A percentile compares a stretch with the other conserved stretches of the same genome.
Evolutionary conservation across 2,329 filamentous ascomycete genomes (phyloP).

Genomic region (Teratosphaeria gauchensis): DNA sequence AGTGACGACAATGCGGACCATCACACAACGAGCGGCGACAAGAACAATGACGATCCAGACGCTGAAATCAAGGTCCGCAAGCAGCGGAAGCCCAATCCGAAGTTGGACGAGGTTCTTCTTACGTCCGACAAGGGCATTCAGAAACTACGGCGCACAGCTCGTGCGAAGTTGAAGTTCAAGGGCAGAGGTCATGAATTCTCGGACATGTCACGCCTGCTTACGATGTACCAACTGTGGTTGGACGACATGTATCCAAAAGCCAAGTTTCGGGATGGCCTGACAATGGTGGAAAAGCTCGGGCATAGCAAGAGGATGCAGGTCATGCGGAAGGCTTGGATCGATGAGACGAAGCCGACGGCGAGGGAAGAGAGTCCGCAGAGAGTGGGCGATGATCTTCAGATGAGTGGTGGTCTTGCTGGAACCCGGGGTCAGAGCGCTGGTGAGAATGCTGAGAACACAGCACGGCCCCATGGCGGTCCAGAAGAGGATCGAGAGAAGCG

Average conservation of each 20-base stretch:
- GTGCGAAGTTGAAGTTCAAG: constrained; percentile 64
- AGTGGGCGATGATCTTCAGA: constrained; percentile 9
- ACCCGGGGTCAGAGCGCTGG: background rate
- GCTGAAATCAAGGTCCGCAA: constrained; percentile 76
- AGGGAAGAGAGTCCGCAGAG: constrained; percentile 11
- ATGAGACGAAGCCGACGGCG: constrained; percentile 54
- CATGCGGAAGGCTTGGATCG: constrained; percentile 73
- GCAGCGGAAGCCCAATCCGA: constrained; percentile 66
- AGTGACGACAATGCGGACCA: constrained; percentile 27
- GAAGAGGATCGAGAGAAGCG: background rate
- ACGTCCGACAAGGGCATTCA: constrained; percentile 76
- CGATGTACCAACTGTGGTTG: constrained; percentile 92
- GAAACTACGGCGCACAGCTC: constrained; percentile 62
- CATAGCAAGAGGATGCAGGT: constrained; percentile 71
- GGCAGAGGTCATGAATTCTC: constrained; percentile 95
- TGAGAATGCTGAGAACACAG: background rate
- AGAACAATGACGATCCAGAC: constrained; percentile 56
- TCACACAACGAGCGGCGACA: background rate
- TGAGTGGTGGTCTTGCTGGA: constrained; percentile 1
- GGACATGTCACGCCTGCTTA: constrained; percentile 70
- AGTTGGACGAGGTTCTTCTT: constrained; percentile 82
- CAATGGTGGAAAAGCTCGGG: constrained; percentile 87
- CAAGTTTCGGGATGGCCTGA: constrained; percentile 79
- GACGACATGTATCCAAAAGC: constrained; percentile 93
- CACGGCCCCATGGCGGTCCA: background rate